These are phyloP conservation scores for Hemisphaericaspora nanyangensis DNA, from an alignment of 805 yeast genomes.

Conservation along the genomic window DNA sequence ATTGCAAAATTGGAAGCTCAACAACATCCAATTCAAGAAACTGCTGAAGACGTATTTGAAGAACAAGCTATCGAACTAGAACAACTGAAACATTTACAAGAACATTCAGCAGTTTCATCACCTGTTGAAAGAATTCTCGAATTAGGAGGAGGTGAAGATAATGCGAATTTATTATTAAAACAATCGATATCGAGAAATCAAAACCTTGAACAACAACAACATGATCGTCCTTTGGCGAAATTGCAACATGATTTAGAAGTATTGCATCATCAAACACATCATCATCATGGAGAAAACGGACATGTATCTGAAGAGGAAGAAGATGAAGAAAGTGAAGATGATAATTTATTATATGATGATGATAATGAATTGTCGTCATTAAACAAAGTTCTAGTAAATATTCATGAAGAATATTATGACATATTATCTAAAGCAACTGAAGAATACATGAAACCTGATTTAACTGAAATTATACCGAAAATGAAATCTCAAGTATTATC, in stretches of 20 bases:
- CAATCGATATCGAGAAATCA: constrained; percentile 64
- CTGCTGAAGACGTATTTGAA: constrained; percentile 6
- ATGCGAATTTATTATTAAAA: constrained; percentile 45
- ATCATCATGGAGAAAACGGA: constrained; percentile 15
- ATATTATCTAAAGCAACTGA: constrained; percentile 30
- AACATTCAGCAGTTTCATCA: constrained; percentile 14
- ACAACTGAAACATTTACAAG: not conserved
- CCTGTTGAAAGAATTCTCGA: constrained; percentile 50
- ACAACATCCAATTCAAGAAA: constrained; percentile 13
- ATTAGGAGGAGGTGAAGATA: constrained; percentile 44
- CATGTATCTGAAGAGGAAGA: constrained; percentile 13
- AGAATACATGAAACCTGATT: constrained; percentile 44
- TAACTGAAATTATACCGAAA: constrained; percentile 66
- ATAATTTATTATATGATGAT: constrained; percentile 66
- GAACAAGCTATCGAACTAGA: not conserved
- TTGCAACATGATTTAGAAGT: constrained; percentile 70
- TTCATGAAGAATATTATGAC: constrained; percentile 67
- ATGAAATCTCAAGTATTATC: constrained; percentile 66
- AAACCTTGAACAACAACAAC: constrained; percentile 73
- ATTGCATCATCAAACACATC: constrained; percentile 31
- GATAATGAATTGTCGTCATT: constrained; percentile 71
- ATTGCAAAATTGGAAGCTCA: constrained; percentile 53
- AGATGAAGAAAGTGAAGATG: constrained; percentile 31
- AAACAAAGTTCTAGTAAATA: constrained; percentile 54
- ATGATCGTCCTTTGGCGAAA: constrained; percentile 80